Evolutionary conservation across 371 early-diverging fungal species (phyloP).

Genomic region (Apophysomyces elegans): DNA sequence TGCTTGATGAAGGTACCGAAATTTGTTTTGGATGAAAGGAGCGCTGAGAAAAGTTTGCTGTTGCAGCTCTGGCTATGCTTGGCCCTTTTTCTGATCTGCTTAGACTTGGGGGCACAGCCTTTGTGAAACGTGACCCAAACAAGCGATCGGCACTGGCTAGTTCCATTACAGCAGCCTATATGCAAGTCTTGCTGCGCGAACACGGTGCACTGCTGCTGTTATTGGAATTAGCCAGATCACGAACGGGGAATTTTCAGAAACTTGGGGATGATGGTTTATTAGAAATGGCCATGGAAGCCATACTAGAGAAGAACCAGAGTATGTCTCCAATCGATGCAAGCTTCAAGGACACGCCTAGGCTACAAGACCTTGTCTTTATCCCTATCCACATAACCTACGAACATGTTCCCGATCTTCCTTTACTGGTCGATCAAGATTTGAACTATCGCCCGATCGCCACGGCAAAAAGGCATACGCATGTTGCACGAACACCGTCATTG

Average conservation of each 20-base stretch:
- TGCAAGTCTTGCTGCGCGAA: slow-evolving; percentile 25
- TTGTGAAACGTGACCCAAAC: slow-evolving; percentile 31
- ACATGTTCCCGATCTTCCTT: slow-evolving; percentile 29
- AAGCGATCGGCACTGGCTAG: slow-evolving; percentile 26
- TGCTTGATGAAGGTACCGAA: slow-evolving; percentile 26
- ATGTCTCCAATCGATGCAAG: slow-evolving; percentile 4
- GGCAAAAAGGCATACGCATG: background rate
- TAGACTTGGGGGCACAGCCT: slow-evolving; percentile 32
- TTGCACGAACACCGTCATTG: slow-evolving; percentile 1
- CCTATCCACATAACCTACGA: slow-evolving; percentile 37
- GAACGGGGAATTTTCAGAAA: slow-evolving; percentile 27
- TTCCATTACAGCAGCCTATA: slow-evolving; percentile 33
- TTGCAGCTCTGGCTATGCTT: slow-evolving; percentile 26
- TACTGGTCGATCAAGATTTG: slow-evolving; percentile 25
- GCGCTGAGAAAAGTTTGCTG: background rate
- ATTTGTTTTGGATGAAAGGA: background rate
- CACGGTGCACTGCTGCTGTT: slow-evolving; percentile 28
- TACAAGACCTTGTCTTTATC: slow-evolving; percentile 27
- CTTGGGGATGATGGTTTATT: slow-evolving; percentile 30
- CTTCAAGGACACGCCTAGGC: background rate
- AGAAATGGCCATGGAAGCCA: slow-evolving; percentile 21
- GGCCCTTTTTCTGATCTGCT: slow-evolving; percentile 38
- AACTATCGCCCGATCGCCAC: slow-evolving; percentile 13
- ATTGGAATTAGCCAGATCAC: slow-evolving; percentile 31
- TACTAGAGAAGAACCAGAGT: slow-evolving; percentile 15